These are phyloP conservation scores for Aspergillus latus DNA, from an alignment of 2,329 filamentous ascomycete species.

Conservation along the genomic window DNA sequence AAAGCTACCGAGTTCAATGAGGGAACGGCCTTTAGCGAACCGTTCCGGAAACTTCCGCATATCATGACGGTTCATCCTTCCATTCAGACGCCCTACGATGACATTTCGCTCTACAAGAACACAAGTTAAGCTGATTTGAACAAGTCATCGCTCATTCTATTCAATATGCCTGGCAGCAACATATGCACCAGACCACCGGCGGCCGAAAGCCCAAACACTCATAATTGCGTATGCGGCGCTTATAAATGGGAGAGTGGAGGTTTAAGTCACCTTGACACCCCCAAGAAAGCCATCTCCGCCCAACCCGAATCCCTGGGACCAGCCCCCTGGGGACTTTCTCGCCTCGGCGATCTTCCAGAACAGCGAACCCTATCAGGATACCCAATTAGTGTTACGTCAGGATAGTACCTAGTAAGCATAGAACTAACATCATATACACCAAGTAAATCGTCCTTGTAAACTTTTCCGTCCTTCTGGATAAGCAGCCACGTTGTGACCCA, in stretches of 20 bases:
- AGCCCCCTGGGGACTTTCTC: neutral
- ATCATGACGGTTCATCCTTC: constrained; percentile 10
- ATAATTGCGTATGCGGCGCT: too few relatives aligned
- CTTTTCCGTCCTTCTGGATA: constrained; percentile 29
- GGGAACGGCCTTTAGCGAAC: neutral
- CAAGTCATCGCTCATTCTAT: neutral
- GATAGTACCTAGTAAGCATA: too few relatives aligned
- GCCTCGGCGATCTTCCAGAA: constrained; percentile 13
- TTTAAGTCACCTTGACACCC: neutral
- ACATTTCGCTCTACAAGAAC: constrained; percentile 9
- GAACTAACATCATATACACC: constrained; percentile 40
- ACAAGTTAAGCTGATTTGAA: constrained; percentile 15
- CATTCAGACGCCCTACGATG: constrained; percentile 6
- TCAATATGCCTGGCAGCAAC: neutral
- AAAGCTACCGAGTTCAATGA: neutral
- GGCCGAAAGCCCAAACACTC: neutral
- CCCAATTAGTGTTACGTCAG: neutral
- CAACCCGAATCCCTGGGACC: constrained; percentile 11
- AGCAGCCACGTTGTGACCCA: constrained; percentile 37
- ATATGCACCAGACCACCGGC: constrained; percentile 31
- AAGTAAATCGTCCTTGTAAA: constrained; percentile 32
- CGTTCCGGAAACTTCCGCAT: constrained; percentile 5
- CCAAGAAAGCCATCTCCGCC: constrained; percentile 2
- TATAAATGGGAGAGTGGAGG: too few relatives aligned
- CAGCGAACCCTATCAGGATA: constrained; percentile 7